phyloP scores from a whole-genome alignment of 176 grass and related monocot species.

The Lolium rigidum region DNA sequence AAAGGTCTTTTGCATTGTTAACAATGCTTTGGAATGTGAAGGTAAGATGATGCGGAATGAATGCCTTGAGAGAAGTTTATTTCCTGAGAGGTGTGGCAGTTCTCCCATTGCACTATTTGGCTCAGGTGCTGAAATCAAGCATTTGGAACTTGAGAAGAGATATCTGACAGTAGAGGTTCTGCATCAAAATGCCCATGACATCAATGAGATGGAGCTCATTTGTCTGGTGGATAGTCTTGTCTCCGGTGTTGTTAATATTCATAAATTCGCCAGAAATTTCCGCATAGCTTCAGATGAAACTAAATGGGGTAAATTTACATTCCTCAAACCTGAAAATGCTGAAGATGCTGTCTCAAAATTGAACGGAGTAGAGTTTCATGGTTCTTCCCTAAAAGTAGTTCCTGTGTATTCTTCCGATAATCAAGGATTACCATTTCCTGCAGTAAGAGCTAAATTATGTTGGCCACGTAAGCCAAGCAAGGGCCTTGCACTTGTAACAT shows the following conservation, averaged over 20 bases:
- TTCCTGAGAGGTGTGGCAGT: constrained; percentile 51
- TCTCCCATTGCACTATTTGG: constrained; percentile 73
- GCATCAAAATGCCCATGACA: constrained; percentile 67
- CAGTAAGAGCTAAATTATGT: constrained; percentile 75
- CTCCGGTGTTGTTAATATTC: constrained; percentile 61
- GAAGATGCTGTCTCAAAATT: constrained; percentile 67
- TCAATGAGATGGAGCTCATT: constrained; percentile 81
- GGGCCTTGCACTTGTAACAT: constrained; percentile 69
- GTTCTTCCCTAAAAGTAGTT: constrained; percentile 60
- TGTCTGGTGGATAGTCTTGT: constrained; percentile 60
- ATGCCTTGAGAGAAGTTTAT: constrained; percentile 71
- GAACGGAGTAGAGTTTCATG: constrained; percentile 77
- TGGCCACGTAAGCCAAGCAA: constrained; percentile 75
- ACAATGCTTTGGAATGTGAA: constrained; percentile 62
- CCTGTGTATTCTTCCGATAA: constrained; percentile 49
- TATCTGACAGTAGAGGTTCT: constrained; percentile 77
- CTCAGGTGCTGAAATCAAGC: constrained; percentile 93
- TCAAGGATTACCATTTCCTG: constrained; percentile 65
- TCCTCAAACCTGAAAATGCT: constrained; percentile 75
- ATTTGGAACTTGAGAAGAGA: constrained; percentile 89
- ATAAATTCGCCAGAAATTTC: constrained; percentile 51
- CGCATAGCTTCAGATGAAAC: constrained; percentile 49
- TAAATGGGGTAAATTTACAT: constrained; percentile 84
- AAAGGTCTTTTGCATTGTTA: constrained; percentile 56
- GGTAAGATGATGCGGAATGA: constrained; percentile 69